These are phyloP conservation scores for Leishmania lainsoni DNA, from an alignment of 208 protist species.

Conservation along the genomic window DNA sequence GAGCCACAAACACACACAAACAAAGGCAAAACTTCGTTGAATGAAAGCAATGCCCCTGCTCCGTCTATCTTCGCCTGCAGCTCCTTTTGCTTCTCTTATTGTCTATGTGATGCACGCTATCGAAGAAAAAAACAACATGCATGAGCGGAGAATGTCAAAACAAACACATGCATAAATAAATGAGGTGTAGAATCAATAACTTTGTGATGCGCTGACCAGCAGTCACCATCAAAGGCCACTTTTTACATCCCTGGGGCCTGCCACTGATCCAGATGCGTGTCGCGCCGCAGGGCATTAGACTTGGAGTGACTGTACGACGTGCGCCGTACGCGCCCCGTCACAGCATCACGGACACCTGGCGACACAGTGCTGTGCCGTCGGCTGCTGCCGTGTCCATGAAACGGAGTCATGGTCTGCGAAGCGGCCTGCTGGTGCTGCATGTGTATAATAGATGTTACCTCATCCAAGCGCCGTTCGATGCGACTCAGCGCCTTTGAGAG, in stretches of 20 bases:
- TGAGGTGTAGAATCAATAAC: not conserved
- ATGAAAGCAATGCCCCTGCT: not conserved
- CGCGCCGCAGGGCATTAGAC: conserved; percentile 15
- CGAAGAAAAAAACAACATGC: not conserved
- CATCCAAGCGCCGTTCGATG: conserved; percentile 71
- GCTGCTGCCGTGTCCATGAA: conserved; percentile 12
- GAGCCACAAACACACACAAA: not conserved
- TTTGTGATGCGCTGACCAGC: not conserved
- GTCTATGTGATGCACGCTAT: conserved; percentile 1
- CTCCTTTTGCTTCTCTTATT: not conserved
- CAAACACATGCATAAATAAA: not conserved
- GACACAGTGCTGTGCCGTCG: conserved; percentile 29
- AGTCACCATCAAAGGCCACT: not conserved
- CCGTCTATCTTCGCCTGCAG: not conserved
- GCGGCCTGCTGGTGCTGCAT: conserved; percentile 28
- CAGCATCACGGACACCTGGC: conserved; percentile 9
- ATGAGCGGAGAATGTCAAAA: not conserved
- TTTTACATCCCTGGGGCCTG: conserved; percentile 27
- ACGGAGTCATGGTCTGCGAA: not conserved
- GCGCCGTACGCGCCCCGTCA: conserved; percentile 15
- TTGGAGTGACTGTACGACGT: conserved; percentile 27
- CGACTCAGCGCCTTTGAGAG: conserved; percentile 56
- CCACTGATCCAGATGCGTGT: conserved; percentile 32
- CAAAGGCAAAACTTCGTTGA: not conserved
- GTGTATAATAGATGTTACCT: conserved; percentile 74